A percentile compares a stretch with the other conserved stretches of the same genome.
Conservation (phyloP, 805 yeast species). For the Metschnikowia gelsemii region DNA sequence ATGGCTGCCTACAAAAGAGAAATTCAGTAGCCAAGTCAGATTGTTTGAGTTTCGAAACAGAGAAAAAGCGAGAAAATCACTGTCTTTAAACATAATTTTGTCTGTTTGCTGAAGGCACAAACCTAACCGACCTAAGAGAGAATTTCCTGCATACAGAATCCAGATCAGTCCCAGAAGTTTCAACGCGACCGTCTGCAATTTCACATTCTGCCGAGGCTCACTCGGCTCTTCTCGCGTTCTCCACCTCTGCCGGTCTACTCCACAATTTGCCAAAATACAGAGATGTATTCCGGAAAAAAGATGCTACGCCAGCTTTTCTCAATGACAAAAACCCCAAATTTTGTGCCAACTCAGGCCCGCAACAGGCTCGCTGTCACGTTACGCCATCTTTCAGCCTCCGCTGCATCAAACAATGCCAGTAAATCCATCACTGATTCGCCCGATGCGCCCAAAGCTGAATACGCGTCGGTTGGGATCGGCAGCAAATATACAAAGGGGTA, state of each 20-base stretch:
- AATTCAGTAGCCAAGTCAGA: too few species aligned
- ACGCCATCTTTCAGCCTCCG: constrained; percentile 12
- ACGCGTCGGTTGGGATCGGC: constrained; percentile 24
- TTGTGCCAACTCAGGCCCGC: constrained; percentile 9
- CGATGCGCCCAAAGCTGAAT: constrained; percentile 7
- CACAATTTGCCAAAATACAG: background rate
- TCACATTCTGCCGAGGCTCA: constrained; percentile 1
- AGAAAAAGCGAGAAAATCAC: too few species aligned
- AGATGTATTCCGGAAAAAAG: too few species aligned
- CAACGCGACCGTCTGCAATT: too few species aligned
- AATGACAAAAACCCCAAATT: background rate
- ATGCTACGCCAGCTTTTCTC: constrained; percentile 3
- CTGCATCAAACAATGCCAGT: background rate
- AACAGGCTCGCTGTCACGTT: constrained; percentile 12
- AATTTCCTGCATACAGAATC: constrained; percentile 1
- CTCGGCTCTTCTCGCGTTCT: background rate
- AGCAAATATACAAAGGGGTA: constrained; percentile 35
- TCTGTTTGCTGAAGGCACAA: background rate
- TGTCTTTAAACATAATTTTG: background rate
- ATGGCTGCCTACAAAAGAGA: too few species aligned
- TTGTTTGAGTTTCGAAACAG: too few species aligned
- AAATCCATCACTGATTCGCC: constrained; percentile 6
- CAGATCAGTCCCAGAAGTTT: too few species aligned
- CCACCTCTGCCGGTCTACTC: constrained; percentile 7
- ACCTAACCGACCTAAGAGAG: background rate